Percentiles rank a stretch among this genome's conserved stretches.
Conservation (phyloP, 2,329 filamentous ascomycete genomes). For the Proliferodiscus dingleyae region DNA sequence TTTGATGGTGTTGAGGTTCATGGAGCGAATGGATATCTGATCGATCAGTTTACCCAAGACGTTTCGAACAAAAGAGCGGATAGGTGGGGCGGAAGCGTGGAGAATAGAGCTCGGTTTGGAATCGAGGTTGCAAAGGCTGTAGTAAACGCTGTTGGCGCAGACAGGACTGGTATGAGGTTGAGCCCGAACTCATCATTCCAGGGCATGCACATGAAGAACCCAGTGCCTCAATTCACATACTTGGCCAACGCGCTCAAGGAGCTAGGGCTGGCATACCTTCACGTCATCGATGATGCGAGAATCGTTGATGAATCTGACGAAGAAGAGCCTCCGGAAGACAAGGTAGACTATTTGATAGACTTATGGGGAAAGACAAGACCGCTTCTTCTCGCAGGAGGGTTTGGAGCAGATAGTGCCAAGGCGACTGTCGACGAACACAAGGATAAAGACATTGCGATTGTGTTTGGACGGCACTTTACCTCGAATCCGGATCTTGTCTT, state of each 20-base stretch:
- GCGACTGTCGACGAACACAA: constrained; percentile 32
- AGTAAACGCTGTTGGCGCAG: constrained; percentile 39
- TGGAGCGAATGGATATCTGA: constrained; percentile 25
- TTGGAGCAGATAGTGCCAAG: constrained; percentile 26
- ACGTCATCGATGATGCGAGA: constrained; percentile 47
- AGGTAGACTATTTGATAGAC: constrained; percentile 11
- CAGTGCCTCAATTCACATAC: constrained; percentile 40
- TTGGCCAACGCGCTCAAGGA: constrained; percentile 38
- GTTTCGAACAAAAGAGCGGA: constrained; percentile 21
- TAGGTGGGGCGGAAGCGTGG: constrained; percentile 24
- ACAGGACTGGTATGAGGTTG: constrained; percentile 48
- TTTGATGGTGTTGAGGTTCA: constrained; percentile 28
- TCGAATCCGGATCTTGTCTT: constrained; percentile 39
- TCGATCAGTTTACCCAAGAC: constrained; percentile 26
- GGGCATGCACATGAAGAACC: constrained; percentile 37
- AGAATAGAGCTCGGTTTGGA: constrained; percentile 38
- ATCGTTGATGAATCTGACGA: constrained; percentile 44
- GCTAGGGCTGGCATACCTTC: constrained; percentile 45
- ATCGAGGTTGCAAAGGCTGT: constrained; percentile 46
- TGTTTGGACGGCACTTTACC: constrained; percentile 34
- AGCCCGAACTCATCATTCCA: constrained; percentile 57
- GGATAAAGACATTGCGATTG: constrained; percentile 13
- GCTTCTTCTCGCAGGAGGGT: constrained; percentile 18
- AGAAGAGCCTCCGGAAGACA: constrained; percentile 44
- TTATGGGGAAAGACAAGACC: constrained; percentile 12